Conservation (phyloP, 306 rosid genomes). For the Lithocarpus polystachyus region DNA sequence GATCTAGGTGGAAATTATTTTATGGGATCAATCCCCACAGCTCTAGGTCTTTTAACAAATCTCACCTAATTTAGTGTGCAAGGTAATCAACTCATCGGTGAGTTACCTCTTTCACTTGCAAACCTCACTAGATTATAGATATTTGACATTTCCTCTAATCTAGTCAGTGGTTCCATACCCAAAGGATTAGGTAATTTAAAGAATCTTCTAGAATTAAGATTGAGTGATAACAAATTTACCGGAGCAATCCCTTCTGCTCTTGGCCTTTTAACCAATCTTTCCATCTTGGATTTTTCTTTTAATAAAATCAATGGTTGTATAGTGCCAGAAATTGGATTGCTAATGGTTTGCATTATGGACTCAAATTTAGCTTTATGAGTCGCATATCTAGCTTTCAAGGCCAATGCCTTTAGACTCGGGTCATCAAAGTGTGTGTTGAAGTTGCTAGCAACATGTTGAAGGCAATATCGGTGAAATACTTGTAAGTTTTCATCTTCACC, state of each 20-base stretch:
- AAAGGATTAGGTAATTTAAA: not conserved
- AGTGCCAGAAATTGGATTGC: not conserved
- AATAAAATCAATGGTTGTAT: not conserved
- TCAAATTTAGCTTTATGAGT: no score
- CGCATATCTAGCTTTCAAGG: no score
- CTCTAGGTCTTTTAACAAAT: no score
- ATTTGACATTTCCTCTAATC: not conserved
- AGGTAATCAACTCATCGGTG: no score
- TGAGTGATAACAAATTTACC: not conserved
- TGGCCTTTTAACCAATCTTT: not conserved
- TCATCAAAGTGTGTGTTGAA: no score
- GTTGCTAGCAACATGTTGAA: not conserved
- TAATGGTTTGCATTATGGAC: no score
- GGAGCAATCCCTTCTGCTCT: not conserved
- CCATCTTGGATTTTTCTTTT: accelerated
- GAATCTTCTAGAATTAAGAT: not conserved
- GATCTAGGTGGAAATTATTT: no score
- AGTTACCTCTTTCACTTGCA: not conserved
- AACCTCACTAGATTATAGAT: not conserved
- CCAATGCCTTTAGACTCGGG: no score
- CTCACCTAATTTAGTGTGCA: no score
- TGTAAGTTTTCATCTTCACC: no score
- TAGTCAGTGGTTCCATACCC: not conserved
- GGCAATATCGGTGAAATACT: no score
- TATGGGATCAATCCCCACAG: no score